Evolutionary conservation across 2,329 filamentous ascomycete genomes (phyloP), one percentile per base, ranked within the genome.

Genomic region (Chaetomium olivaceum): DNA sequence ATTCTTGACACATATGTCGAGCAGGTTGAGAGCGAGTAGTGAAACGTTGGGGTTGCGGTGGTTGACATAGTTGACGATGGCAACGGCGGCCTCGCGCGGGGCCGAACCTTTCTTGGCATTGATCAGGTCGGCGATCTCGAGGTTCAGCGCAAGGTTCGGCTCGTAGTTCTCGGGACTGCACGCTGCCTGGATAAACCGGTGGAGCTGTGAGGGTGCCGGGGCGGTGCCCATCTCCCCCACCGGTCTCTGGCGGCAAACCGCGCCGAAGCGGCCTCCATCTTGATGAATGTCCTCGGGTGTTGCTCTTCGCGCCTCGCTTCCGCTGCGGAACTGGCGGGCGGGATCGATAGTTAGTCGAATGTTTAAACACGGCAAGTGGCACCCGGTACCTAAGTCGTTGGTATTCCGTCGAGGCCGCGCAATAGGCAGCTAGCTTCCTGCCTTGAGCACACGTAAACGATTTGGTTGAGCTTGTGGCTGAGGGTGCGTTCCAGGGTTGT

Each of bases 1-100:
- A 81, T 99, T 99, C 83, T 99, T 99, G 79, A 98, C 95, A 79
- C 95, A 98, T 69, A 98, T 98, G 77, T 99, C 95, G 76, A 99
- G 91, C 71, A 99, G 87, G 81, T 89, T 89, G 75, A 98, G 85
- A 66, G 95, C 94, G 66, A 98, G 85, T 71, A 99, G 82, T 67
- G 93, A 91, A 71, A 99, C 92, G 78, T 97, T 98, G 67, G 93
- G 91, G 77, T 98, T 99, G 77, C 95, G 91, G 79, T 96, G 92
- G 81, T 99, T 99, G 83, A 98, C 89, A 76, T 93, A 93, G 79
- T 91, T 90, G 73, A 97, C 94, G 71, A 98, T 97, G 69, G 93
- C 88, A 70, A 96, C 88, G 67, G 94, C 94, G 58, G 94, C 93
- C 85, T 99, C 95, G 75, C 95, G 92, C 69, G 95, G 95, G 80